phyloP scores from a whole-genome alignment of 768 basidiomycete genomes.

The Hirschioporus abietinus region DNA sequence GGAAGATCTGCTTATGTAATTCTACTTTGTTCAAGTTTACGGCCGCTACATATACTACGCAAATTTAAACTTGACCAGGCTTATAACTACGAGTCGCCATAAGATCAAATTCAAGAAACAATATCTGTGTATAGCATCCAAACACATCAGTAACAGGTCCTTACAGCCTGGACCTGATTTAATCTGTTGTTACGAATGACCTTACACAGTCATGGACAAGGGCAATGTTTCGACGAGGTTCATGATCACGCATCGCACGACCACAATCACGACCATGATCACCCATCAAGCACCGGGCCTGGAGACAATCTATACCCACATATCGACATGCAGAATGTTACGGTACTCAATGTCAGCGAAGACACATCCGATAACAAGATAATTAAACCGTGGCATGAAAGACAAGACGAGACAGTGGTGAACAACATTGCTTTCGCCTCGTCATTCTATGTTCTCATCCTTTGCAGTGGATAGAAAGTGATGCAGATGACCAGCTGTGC shows the following conservation, averaged over 20 bases:
- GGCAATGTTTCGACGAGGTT: slow-evolving; percentile 51
- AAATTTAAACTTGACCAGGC: no score
- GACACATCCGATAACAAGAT: slow-evolving; percentile 47
- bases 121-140: no score
- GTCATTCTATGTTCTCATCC: slow-evolving; percentile 6
- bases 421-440: slow-evolving; percentile 14
- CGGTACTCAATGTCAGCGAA: slow-evolving; percentile 63
- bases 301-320: slow-evolving; percentile 68
- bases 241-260: slow-evolving; percentile 49
- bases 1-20: background rate
- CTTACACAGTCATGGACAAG: slow-evolving; percentile 44
- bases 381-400: slow-evolving; percentile 85
- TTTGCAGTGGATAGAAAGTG: slow-evolving; percentile 74
- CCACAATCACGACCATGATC: slow-evolving; percentile 45
- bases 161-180: no score
- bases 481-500: slow-evolving; percentile 88
- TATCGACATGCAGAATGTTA: slow-evolving; percentile 77
- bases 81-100: no score
- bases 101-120: no score
- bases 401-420: slow-evolving; percentile 67
- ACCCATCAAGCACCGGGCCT: slow-evolving; percentile 40
- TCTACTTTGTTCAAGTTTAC: no score
- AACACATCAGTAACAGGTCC: no score
- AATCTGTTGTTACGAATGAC: background rate
- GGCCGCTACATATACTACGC: no score